Evolutionary conservation across 495 filamentous ascomycete species (phyloP).

Genomic region (Annulohypoxylon nitens): DNA sequence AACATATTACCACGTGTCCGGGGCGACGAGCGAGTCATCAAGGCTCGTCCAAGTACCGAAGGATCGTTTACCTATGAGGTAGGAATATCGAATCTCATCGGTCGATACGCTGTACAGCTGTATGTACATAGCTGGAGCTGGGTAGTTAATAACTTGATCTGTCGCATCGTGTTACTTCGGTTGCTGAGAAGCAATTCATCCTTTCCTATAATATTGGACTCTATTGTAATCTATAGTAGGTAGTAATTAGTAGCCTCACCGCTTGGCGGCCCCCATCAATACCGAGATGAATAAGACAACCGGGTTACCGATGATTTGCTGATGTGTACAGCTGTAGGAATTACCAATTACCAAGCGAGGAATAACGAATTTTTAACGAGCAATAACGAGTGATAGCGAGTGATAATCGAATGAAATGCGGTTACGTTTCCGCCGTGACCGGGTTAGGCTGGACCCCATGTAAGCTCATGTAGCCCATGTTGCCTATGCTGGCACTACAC

Average conservation of each 20-base stretch:
- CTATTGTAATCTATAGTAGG: constrained; percentile 5
- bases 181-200: constrained; percentile 12
- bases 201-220: constrained; percentile 22
- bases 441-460: not conserved
- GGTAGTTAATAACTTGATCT: not conserved
- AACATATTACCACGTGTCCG: constrained; percentile 9
- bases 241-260: constrained; percentile 25
- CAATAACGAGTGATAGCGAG: not conserved
- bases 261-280: constrained; percentile 26
- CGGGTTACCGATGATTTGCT: not conserved
- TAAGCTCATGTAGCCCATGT: not conserved
- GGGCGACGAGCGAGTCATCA: constrained; percentile 18
- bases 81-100: not conserved
- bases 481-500: not conserved
- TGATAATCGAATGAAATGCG: not conserved
- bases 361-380: not conserved
- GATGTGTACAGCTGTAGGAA: not conserved
- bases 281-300: constrained; percentile 26
- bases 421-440: constrained; percentile 8
- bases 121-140: no score
- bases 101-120: not conserved
- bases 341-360: not conserved
- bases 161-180: constrained; percentile 17
- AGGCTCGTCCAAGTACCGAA: constrained; percentile 34
- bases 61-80: constrained; percentile 12